Percentiles rank a stretch among this genome's conserved stretches.
These are phyloP conservation scores for Tricholoma saponaceum DNA, from an alignment of 768 basidiomycete genomes.

Conservation along the genomic window DNA sequence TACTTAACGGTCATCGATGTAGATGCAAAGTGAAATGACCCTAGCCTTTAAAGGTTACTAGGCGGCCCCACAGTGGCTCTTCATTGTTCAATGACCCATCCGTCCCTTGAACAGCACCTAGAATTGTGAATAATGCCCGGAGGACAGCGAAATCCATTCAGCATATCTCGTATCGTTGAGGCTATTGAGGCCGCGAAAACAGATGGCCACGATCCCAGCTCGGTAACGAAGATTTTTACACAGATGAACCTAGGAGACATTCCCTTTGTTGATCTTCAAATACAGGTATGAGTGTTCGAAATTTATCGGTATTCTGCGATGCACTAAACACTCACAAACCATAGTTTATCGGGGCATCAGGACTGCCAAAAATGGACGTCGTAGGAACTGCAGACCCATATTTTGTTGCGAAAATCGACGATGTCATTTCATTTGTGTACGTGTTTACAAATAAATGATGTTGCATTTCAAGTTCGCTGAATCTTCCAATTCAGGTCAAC, in stretches of 20 bases:
- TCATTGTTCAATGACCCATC: neutral
- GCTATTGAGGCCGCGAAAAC: conserved; percentile 24
- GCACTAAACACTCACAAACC: neutral
- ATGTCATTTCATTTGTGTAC: conserved; percentile 59
- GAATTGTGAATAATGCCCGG: conserved; percentile 17
- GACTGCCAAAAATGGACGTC: conserved; percentile 68
- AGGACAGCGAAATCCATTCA: conserved; percentile 29
- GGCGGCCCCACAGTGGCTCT: too few relatives aligned
- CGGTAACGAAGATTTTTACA: conserved; percentile 26
- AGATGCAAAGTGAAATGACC: too few relatives aligned
- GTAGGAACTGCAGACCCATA: conserved; percentile 65
- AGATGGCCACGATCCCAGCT: conserved; percentile 26
- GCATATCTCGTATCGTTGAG: conserved; percentile 30
- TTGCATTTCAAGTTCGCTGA: neutral
- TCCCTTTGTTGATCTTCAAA: conserved; percentile 53
- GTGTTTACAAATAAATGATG: conserved; percentile 16
- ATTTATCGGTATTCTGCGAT: neutral
- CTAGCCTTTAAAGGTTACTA: too few relatives aligned
- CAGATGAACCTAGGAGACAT: conserved; percentile 31
- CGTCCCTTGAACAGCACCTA: neutral
- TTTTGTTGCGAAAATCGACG: conserved; percentile 65
- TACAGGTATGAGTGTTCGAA: conserved; percentile 37
- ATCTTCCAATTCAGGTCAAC: conserved; percentile 46
- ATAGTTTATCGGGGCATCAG: conserved; percentile 69
- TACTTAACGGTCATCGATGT: too few relatives aligned